A percentile compares a stretch with the other conserved stretches of the same genome.
Conservation (phyloP, 352 stramenopile genomes). For the Thraustotheca clavata region DNA sequence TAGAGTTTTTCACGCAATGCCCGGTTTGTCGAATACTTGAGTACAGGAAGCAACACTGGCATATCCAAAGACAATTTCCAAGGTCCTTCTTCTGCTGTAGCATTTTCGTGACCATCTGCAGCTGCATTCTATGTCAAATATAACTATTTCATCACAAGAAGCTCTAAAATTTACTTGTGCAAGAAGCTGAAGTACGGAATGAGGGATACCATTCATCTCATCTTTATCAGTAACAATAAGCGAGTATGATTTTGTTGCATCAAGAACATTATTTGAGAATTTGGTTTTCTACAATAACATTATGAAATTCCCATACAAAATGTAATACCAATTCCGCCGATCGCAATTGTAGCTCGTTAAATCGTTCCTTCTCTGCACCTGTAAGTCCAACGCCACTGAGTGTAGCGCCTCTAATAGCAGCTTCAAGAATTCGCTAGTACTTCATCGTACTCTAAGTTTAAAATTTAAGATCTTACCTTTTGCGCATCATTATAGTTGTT, state of each 20-base stretch:
- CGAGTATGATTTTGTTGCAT: slow-evolving; percentile 94
- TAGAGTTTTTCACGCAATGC: slow-evolving; percentile 91
- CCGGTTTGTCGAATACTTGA: slow-evolving; percentile 91
- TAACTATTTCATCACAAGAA: slow-evolving; percentile 11
- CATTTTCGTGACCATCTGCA: slow-evolving; percentile 36
- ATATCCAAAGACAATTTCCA: slow-evolving; percentile 94
- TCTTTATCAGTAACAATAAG: slow-evolving; percentile 78
- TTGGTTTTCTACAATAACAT: slow-evolving; percentile 67
- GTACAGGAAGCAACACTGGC: slow-evolving; percentile 92
- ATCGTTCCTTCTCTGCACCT: slow-evolving; percentile 84
- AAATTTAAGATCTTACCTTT: slow-evolving; percentile 37
- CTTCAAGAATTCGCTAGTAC: slow-evolving; percentile 80
- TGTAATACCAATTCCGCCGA: slow-evolving; percentile 79
- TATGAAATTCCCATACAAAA: not conserved
- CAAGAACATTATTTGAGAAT: slow-evolving; percentile 96
- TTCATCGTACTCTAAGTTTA: slow-evolving; percentile 20
- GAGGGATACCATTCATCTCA: slow-evolving; percentile 86
- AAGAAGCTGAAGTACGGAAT: slow-evolving; percentile 88
- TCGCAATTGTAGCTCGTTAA: slow-evolving; percentile 94
- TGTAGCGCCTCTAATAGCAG: slow-evolving; percentile 79
- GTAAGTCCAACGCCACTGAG: slow-evolving; percentile 91
- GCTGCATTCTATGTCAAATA: slow-evolving; percentile 12
- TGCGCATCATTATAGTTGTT: slow-evolving; percentile 42
- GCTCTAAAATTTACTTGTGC: slow-evolving; percentile 45
- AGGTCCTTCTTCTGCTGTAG: slow-evolving; percentile 76